phyloP scores from a whole-genome alignment of 2,329 filamentous ascomycete species.

The Emericellopsis cladophorae region DNA sequence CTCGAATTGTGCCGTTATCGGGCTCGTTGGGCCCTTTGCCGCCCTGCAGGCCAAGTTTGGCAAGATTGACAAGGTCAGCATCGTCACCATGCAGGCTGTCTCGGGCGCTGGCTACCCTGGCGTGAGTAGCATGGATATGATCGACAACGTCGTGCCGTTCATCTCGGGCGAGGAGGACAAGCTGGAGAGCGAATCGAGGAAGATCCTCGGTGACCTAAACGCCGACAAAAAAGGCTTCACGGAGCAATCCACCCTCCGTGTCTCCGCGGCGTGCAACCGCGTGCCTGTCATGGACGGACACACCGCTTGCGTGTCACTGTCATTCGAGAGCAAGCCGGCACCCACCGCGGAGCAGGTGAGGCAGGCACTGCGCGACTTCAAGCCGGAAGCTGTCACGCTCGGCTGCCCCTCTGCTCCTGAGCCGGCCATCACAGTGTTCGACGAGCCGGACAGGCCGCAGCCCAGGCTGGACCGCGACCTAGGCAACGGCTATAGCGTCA shows the following conservation, averaged over 20 bases:
- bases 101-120: conserved; percentile 87
- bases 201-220: conserved; percentile 76
- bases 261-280: conserved; percentile 83
- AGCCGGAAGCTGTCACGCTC: conserved; percentile 67
- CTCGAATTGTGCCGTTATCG: conserved; percentile 95
- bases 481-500: conserved; percentile 77
- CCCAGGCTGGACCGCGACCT: conserved; percentile 81
- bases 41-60: conserved; percentile 81
- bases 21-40: conserved; percentile 87
- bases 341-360: conserved; percentile 68
- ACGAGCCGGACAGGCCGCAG: conserved; percentile 82
- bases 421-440: conserved; percentile 75
- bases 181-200: conserved; percentile 85
- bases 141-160: conserved; percentile 92
- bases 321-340: conserved; percentile 62
- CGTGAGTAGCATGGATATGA: conserved; percentile 85
- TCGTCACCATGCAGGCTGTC: conserved; percentile 91
- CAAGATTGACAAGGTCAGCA: conserved; percentile 58
- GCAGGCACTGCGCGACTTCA: conserved; percentile 67
- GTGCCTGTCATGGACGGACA: conserved; percentile 94
- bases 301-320: conserved; percentile 82
- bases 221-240: conserved; percentile 59
- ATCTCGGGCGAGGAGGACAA: conserved; percentile 95
- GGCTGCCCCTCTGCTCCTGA: conserved; percentile 79
- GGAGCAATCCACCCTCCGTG: conserved; percentile 60